Percentiles rank a stretch among this genome's conserved stretches.
phyloP scores from a whole-genome alignment of 176 grass and related monocot species.

The Oryza meyeriana region DNA sequence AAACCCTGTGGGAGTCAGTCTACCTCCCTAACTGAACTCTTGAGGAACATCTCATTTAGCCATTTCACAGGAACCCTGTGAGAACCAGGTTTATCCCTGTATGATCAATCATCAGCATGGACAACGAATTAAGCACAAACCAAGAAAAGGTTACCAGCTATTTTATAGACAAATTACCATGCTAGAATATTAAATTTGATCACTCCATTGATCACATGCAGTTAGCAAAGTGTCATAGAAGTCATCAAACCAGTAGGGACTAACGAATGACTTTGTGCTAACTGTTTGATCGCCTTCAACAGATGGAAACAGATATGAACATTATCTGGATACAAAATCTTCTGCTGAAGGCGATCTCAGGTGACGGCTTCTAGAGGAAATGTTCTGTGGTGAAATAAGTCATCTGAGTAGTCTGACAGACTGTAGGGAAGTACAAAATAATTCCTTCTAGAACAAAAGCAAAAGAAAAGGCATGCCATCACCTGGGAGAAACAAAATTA shows the following conservation, averaged over 20 bases:
- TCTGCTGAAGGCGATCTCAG: background rate
- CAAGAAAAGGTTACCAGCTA: background rate
- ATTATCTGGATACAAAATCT: background rate
- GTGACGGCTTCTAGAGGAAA: background rate
- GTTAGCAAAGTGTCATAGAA: background rate
- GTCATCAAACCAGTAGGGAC: background rate
- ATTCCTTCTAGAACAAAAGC: slow-evolving; percentile 6
- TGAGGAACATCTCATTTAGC: background rate
- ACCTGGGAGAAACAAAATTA: background rate
- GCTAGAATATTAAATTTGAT: background rate
- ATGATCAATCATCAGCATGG: background rate
- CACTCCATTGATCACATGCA: background rate
- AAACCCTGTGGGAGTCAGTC: too few relatives aligned
- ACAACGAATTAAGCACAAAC: background rate
- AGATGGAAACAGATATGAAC: background rate
- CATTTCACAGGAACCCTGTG: too few relatives aligned
- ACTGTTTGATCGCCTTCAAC: background rate
- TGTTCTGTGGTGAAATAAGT: background rate
- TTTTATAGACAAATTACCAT: background rate
- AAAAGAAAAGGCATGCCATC: background rate
- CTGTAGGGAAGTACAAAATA: background rate
- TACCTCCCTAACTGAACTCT: background rate
- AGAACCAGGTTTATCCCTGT: background rate
- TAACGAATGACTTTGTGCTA: background rate
- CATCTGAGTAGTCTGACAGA: background rate